Evolutionary conservation across 805 yeast species (phyloP).

Genomic region (Metschnikowia amazonensis): DNA sequence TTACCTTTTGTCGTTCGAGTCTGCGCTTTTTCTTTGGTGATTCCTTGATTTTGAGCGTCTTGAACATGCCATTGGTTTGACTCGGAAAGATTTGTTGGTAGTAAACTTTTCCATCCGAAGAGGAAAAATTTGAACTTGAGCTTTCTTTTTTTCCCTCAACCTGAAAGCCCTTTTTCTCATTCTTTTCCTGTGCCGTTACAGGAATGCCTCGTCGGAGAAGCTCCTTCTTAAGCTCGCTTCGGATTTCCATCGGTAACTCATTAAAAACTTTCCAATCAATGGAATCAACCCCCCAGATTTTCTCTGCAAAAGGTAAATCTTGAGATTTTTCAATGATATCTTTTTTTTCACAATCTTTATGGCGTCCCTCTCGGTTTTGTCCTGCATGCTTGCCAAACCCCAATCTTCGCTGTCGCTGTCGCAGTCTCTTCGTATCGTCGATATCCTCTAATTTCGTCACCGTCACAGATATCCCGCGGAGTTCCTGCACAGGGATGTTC

Average conservation of each 20-base stretch:
- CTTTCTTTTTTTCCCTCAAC: too few species aligned
- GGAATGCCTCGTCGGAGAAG: slow-evolving; percentile 41
- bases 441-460: slow-evolving; percentile 54
- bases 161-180: too few species aligned
- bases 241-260: slow-evolving; percentile 63
- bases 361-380: too few species aligned
- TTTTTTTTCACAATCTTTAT: too few species aligned
- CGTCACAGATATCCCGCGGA: slow-evolving; percentile 77
- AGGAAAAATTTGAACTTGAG: too few species aligned
- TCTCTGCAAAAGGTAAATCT: slow-evolving; percentile 14
- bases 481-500: slow-evolving; percentile 58
- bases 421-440: slow-evolving; percentile 16
- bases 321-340: slow-evolving; percentile 10
- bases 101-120: slow-evolving; percentile 23
- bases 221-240: slow-evolving; percentile 56
- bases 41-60: slow-evolving; percentile 31
- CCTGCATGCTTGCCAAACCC: too few species aligned
- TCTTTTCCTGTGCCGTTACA: slow-evolving; percentile 14
- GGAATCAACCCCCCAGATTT: slow-evolving; percentile 20
- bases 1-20: background rate
- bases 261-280: slow-evolving; percentile 64
- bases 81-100: slow-evolving; percentile 38
- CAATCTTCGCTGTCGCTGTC: slow-evolving; percentile 17
- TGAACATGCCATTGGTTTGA: slow-evolving; percentile 26
- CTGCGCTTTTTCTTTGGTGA: slow-evolving; percentile 23